Percentiles rank a stretch among this genome's conserved stretches.
Evolutionary conservation across 2,329 filamentous ascomycete species (phyloP).

Genomic region (Curvularia hawaiiensis): DNA sequence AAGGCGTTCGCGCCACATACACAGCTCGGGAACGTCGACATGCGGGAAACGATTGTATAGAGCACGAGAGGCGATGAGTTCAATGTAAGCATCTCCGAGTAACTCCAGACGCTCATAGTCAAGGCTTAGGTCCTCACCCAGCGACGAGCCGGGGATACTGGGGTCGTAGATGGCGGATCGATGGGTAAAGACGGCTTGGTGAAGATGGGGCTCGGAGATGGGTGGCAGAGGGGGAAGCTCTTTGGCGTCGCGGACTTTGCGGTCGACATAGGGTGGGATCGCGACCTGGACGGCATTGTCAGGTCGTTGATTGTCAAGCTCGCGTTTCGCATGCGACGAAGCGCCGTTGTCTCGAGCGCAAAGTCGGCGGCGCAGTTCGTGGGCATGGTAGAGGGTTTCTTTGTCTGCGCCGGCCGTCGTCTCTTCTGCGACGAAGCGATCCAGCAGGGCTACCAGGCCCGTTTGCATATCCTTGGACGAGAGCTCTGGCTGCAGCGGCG

Average conservation of each 20-base stretch:
- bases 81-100: constrained; percentile 84
- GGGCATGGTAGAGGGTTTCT: constrained; percentile 37
- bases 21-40: constrained; percentile 69
- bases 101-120: constrained; percentile 86
- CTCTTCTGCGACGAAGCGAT: constrained; percentile 39
- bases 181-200: constrained; percentile 71
- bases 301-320: constrained; percentile 38
- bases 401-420: constrained; percentile 29
- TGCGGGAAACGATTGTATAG: constrained; percentile 74
- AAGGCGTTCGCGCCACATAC: constrained; percentile 77
- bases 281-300: constrained; percentile 21
- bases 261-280: constrained; percentile 36
- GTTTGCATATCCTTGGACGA: constrained; percentile 34
- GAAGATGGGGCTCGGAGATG: constrained; percentile 64
- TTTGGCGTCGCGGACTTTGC: constrained; percentile 36
- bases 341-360: constrained; percentile 40
- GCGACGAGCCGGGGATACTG: constrained; percentile 22
- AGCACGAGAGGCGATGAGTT: constrained; percentile 74
- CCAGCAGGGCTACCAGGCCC: constrained; percentile 38
- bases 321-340: constrained; percentile 58
- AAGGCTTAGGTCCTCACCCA: constrained; percentile 30
- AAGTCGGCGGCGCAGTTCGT: constrained; percentile 35
- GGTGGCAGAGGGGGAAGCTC: constrained; percentile 64
- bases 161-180: constrained; percentile 33
- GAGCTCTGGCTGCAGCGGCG: constrained; percentile 17